phyloP scores from a whole-genome alignment of 2,329 filamentous ascomycete genomes.

The Acephala macrosclerotiorum region DNA sequence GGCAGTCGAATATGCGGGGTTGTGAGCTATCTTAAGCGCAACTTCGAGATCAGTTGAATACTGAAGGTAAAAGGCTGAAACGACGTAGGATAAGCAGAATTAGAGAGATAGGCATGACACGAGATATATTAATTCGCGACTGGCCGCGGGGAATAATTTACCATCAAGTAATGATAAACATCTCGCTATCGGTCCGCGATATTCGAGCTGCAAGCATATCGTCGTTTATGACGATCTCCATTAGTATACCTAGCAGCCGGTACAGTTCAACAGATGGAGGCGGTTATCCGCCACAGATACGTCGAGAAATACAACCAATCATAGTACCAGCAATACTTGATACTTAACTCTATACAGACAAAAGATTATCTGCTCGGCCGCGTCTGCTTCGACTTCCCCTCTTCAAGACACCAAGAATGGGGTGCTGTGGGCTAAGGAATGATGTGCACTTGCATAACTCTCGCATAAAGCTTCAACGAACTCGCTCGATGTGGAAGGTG shows the following conservation, averaged over 20 bases:
- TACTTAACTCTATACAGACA: not conserved
- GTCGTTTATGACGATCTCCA: slow-evolving; percentile 2
- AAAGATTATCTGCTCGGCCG: not conserved
- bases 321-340: not conserved
- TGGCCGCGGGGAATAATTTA: not conserved
- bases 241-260: not conserved
- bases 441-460: slow-evolving; percentile 3
- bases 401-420: slow-evolving; percentile 2
- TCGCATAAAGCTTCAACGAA: not conserved
- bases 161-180: slow-evolving; percentile 10
- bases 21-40: not conserved
- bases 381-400: slow-evolving; percentile 2
- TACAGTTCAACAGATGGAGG: not conserved
- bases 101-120: not conserved
- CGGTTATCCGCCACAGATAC: not conserved
- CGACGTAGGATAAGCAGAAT: not conserved
- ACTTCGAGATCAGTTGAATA: not conserved
- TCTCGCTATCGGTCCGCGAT: slow-evolving; percentile 5
- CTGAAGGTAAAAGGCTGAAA: not conserved
- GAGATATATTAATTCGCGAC: not conserved
- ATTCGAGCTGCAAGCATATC: slow-evolving; percentile 1
- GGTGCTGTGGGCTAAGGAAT: not conserved
- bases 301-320: not conserved
- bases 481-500: not conserved
- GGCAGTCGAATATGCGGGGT: slow-evolving; percentile 2